Base-by-base conservation (phyloP, 768 basidiomycete genomes). In the Russula griseocarnosa region DNA sequence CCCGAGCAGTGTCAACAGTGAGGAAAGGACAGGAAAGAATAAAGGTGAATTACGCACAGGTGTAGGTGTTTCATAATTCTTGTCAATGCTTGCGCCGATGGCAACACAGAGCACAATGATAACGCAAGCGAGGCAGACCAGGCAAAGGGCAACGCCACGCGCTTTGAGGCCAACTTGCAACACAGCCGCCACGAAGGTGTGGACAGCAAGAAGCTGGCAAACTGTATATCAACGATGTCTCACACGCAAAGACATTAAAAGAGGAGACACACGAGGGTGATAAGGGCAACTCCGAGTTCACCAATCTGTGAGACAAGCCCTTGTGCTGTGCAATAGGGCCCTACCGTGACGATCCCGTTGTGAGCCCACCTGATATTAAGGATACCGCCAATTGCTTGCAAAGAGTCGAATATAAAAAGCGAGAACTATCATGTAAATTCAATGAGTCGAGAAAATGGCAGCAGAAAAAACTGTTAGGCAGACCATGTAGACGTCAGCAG, bases 101-200 rank as follows among this genome's bases (percentile, higher is more conserved):
- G 74, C 76, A 9, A 73, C 38, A 77, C 77, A 81, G 56, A 73
- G 72, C 32, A 76, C 68, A 34, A 69, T 49, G 44, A 66, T 66
- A 20, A 66, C 6, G 16, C 53, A 66, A 18, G 22, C 42, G 49
- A 59, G 22, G n/a, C 28, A 32, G 32, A 62, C 67, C 10, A 60
- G 7, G 32, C 46, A 34, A 49, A 68, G 61, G 18, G 76, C 76
- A 34, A 72, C 24, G 10, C 60, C 55, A 52, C 75, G 70, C 22
- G 71, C 71, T 28, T 67, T 46, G 22, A 73, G 65, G 32, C 71
- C 70, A 26, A 75, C 73, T 58, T 69, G 72, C 76, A 76, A 78
- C 22, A 81, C 63, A 13, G 75, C 76, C 1, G 46, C 42, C 5
- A 75, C 59, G 67, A 81, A 78, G 1, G 80, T 80, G 69, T 79